Conservation (phyloP, 345 rosid species). For the Hibiscus syriacus region DNA sequence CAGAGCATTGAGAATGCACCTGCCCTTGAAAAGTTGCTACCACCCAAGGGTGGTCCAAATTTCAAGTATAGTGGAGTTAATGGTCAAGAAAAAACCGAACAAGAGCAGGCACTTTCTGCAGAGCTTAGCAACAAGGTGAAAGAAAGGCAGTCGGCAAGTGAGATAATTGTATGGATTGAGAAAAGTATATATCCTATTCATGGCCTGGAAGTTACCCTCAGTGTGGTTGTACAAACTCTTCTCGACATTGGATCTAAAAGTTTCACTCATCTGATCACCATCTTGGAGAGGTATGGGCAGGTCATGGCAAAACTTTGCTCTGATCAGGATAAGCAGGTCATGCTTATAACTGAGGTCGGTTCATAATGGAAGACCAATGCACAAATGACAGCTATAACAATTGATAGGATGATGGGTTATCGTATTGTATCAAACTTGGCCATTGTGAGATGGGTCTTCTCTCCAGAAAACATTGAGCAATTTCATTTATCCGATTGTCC, state of each 20-base stretch:
- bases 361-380: slow-evolving; percentile 75
- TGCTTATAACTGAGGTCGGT: slow-evolving; percentile 74
- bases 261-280: no score
- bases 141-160: slow-evolving; percentile 74
- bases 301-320: no score
- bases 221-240: slow-evolving; percentile 69
- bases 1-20: no score
- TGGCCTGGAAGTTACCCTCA: slow-evolving; percentile 57
- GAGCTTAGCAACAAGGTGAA: slow-evolving; percentile 79
- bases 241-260: slow-evolving; percentile 94
- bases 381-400: slow-evolving; percentile 81
- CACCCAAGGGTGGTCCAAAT: no score
- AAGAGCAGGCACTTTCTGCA: slow-evolving; percentile 50
- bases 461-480: slow-evolving; percentile 60
- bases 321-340: no score
- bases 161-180: slow-evolving; percentile 73
- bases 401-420: slow-evolving; percentile 99
- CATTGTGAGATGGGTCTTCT: no score
- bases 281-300: no score
- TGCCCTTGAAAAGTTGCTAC: no score
- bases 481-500: slow-evolving; percentile 82
- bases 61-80: slow-evolving; percentile 58
- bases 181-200: slow-evolving; percentile 63
- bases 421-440: slow-evolving; percentile 89
- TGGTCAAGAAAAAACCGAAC: slow-evolving; percentile 64